Evolutionary conservation across 345 rosid genomes (phyloP), one percentile per base, ranked within the genome.

Genomic region (Bruguiera parviflora): DNA sequence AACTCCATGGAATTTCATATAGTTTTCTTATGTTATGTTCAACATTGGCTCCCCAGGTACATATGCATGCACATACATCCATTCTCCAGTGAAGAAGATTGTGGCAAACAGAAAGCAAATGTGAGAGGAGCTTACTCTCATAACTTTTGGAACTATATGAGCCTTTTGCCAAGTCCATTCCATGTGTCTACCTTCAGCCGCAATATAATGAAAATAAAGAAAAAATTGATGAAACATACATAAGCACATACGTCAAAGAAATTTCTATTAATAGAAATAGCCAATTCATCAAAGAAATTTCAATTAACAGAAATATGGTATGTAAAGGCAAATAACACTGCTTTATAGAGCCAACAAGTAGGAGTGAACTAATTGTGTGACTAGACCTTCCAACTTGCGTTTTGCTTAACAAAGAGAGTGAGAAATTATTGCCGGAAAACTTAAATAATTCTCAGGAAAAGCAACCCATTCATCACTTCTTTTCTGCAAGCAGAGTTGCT

Each of bases 141-240:
- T 66, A 53, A 75, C 57, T 74, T 47, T 66, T 47, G 10, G 71
- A 67, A 25, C 64, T 39, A 64, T 37, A 53, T 20, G 64, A 64
- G 75, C 68, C 82, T 58, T 59, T 73, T 49, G 72, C 70, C 78
- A 75, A 58, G 66, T 78, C 72, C 80, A 72, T 80, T 82, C 64
- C 83, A 79, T 73, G 79, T 82, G 84, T 87, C 94, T 91, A 92
- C 90, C 96, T 91, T 91, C 86, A 84, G 70, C 90, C 84, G 79
- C 75, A 87, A 66, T 64, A 64, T 70, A 66, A 73, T 37, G 49
- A 11, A 3, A 3, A 1, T 1, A 13, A 43, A 15, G 3, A 43
- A 33, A 53, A 74, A 76, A 77, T 58, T 58, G 63, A 61, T 29
- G 72, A 71, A 68, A 49, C 55, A 61, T 43, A 49, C 43, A 49